phyloP scores from a whole-genome alignment of 108 stramenopile species.

The Parietichytrium sp. region DNA sequence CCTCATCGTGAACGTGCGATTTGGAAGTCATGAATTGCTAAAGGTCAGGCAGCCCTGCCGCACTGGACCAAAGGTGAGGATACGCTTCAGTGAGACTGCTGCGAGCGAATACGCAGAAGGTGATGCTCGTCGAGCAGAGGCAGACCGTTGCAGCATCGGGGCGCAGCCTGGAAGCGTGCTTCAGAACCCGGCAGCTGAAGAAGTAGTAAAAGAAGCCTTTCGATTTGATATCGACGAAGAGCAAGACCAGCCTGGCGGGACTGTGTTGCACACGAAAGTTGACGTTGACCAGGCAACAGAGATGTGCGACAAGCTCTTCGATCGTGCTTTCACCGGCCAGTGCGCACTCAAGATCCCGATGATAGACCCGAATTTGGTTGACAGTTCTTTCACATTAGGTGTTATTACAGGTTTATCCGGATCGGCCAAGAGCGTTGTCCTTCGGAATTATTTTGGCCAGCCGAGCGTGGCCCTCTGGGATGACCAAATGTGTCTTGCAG shows the following conservation, averaged over 20 bases:
- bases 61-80: neutral
- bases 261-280: conserved; percentile 13
- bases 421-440: conserved; percentile 22
- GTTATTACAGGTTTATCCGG: conserved; percentile 14
- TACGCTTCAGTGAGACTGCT: neutral
- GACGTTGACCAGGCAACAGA: neutral
- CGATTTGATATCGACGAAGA: neutral
- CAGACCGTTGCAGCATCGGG: too few relatives aligned
- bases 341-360: neutral
- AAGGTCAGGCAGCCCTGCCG: too few relatives aligned
- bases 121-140: neutral
- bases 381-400: neutral
- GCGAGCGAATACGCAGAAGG: neutral
- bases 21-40: too few relatives aligned
- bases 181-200: neutral
- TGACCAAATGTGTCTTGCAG: neutral
- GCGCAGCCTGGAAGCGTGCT: neutral
- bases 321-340: neutral
- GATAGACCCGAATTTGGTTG: neutral
- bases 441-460: neutral
- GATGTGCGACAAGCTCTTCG: neutral
- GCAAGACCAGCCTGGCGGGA: neutral
- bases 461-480: neutral
- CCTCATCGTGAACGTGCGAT: neutral
- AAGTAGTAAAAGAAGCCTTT: too few relatives aligned